Conservation (phyloP, 176 grass and related monocot species). For the Musa acuminata region DNA sequence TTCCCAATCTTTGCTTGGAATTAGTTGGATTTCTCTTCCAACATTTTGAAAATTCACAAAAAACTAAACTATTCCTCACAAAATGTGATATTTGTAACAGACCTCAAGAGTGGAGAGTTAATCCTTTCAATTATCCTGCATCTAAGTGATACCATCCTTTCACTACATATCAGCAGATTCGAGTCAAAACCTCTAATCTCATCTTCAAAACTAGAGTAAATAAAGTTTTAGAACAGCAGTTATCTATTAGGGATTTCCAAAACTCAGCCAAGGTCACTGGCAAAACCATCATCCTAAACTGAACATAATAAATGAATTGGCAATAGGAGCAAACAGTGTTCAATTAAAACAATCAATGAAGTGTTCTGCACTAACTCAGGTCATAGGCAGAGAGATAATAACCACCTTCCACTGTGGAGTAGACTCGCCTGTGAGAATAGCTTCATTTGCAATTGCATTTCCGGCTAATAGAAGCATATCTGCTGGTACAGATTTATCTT, state of each 20-base stretch:
- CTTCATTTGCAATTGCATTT: constrained; percentile 90
- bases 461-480: constrained; percentile 93
- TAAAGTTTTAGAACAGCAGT: background rate
- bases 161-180: no score
- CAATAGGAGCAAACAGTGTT: background rate
- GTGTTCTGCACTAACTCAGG: background rate
- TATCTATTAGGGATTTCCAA: background rate
- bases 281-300: no score
- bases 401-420: constrained; percentile 99
- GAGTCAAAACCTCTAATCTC: no score
- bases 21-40: no score
- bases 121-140: no score
- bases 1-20: no score
- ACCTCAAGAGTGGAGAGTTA: no score
- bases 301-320: no score
- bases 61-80: no score
- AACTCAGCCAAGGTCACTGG: background rate
- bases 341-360: background rate
- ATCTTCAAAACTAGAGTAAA: background rate
- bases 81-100: no score
- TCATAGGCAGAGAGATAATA: background rate
- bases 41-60: no score
- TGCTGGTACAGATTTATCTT: constrained; percentile 93
- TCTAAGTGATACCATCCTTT: no score
- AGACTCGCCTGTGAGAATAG: constrained; percentile 98